A percentile compares a stretch with the other conserved stretches of the same genome.
phyloP scores from a whole-genome alignment of 2,329 filamentous ascomycete genomes.

The Ceratocystis colombiana region DNA sequence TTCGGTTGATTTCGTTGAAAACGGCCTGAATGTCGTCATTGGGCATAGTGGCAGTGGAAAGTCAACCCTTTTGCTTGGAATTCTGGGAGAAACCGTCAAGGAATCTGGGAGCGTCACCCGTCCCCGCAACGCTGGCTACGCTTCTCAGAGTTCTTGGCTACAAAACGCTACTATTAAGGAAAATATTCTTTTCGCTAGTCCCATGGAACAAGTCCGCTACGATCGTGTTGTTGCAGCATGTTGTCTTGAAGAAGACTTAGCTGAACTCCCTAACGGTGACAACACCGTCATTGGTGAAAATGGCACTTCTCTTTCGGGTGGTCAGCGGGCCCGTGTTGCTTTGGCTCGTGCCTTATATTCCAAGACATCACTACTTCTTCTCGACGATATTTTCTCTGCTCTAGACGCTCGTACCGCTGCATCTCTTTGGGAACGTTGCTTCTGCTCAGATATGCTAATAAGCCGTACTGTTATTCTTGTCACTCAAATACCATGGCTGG shows the following conservation, averaged over 20 bases:
- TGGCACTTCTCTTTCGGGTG: constrained; percentile 46
- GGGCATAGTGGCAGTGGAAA: constrained; percentile 49
- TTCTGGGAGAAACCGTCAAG: constrained; percentile 46
- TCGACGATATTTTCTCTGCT: constrained; percentile 52
- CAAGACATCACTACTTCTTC: constrained; percentile 43
- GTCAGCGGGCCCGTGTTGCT: constrained; percentile 48
- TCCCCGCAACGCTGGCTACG: constrained; percentile 46
- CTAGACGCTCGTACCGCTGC: constrained; percentile 50
- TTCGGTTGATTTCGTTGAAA: constrained; percentile 43
- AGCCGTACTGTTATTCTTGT: constrained; percentile 48
- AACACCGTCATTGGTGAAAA: constrained; percentile 45
- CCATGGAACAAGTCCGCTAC: constrained; percentile 45
- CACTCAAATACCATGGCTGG: constrained; percentile 46
- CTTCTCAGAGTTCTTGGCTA: constrained; percentile 48
- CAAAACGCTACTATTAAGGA: constrained; percentile 47
- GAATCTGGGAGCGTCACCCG: constrained; percentile 41
- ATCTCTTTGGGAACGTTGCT: constrained; percentile 47
- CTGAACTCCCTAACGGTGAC: constrained; percentile 42
- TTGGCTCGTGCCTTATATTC: constrained; percentile 50
- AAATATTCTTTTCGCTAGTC: constrained; percentile 46
- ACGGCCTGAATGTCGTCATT: constrained; percentile 45
- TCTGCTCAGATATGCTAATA: constrained; percentile 45
- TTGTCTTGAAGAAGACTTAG: constrained; percentile 42
- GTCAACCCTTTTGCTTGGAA: constrained; percentile 44
- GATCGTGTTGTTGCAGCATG: constrained; percentile 47